phyloP scores from a whole-genome alignment of 805 yeast genomes.

The Kuraishia floccosa region DNA sequence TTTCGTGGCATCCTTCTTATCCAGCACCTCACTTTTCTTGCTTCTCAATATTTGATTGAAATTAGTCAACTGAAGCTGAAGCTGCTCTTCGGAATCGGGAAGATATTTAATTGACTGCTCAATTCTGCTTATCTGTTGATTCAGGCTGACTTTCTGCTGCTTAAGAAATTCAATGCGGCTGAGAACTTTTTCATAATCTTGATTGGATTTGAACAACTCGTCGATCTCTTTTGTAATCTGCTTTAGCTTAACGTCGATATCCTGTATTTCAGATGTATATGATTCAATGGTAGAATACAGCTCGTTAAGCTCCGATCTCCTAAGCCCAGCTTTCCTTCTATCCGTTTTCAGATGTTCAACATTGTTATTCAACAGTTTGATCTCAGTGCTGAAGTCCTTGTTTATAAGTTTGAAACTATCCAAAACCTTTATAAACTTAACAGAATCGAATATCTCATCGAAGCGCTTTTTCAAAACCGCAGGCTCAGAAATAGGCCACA shows the following conservation, averaged over 20 bases:
- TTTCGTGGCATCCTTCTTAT: constrained; percentile 7
- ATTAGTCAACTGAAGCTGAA: constrained; percentile 26
- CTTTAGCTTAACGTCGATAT: constrained; percentile 37
- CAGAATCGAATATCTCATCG: constrained; percentile 94
- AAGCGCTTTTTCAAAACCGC: constrained; percentile 79
- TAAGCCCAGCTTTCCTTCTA: constrained; percentile 55
- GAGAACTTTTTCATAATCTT: constrained; percentile 65
- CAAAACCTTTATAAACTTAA: constrained; percentile 83
- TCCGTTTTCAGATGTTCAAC: constrained; percentile 71
- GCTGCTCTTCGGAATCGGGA: constrained; percentile 27
- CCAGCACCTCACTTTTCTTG: constrained; percentile 10
- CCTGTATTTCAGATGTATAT: constrained; percentile 35
- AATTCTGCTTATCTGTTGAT: constrained; percentile 42
- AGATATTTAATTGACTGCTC: constrained; percentile 32
- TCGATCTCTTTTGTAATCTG: constrained; percentile 48
- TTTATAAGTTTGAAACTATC: constrained; percentile 67
- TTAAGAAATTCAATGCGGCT: constrained; percentile 49
- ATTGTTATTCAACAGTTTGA: constrained; percentile 64
- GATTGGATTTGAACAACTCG: constrained; percentile 60
- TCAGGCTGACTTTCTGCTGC: constrained; percentile 30
- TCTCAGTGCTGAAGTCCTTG: constrained; percentile 69
- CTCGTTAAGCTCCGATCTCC: constrained; percentile 32
- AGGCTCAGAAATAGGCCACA: constrained; percentile 96
- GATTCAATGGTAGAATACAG: constrained; percentile 30
- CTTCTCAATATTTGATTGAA: constrained; percentile 19